Evolutionary conservation across 805 yeast species (phyloP), one percentile per base, ranked within the genome.

Genomic region (Candida dajiaensis): DNA sequence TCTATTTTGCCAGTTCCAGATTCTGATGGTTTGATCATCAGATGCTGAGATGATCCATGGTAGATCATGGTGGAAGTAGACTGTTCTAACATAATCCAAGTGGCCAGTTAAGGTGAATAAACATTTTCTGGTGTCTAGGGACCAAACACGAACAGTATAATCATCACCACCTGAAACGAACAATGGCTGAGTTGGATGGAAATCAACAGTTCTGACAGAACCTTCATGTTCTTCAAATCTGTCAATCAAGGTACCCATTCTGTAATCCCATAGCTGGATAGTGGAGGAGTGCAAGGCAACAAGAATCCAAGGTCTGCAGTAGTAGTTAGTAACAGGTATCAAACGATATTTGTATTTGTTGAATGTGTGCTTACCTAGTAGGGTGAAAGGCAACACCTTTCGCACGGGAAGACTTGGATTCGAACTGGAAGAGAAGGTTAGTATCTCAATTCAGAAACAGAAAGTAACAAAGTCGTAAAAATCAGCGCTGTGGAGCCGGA

Each of bases 1-100:
- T 58, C 99, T 82, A 66, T 90, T 90, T 73, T 95, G 99, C 99
- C 99, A 94, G 71, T 94, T 95, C 99, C 99, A 94, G 55, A 94
- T 92, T 65, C 99, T 79, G 54, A 95, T 89, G 28, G 99, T 94
- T 70, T 94, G 99, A 73, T 94, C 99, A 68, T 94, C 99, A 40
- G 97, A 88, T 50, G 94, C 83, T 22, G 97, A 85, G 50, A 94
- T 80, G 62, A 94, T 86, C 99, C 99, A 94, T 9, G 99, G 99
- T 64, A 94, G 74, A 65, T 89, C 97, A 58, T 81, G 85, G 71
- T 94, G 99, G 79, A 94, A 94, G 54, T 81, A 86, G 20, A 89
- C 97, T 16, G 95, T 86, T 65, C 99, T 80, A 48, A 94, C 86
- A 66, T 90, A 94, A 70, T 94, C 99, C 69, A 92, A 76, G 70